Conservation (phyloP, 108 stramenopile genomes). For the Mediolabrus comicus region DNA sequence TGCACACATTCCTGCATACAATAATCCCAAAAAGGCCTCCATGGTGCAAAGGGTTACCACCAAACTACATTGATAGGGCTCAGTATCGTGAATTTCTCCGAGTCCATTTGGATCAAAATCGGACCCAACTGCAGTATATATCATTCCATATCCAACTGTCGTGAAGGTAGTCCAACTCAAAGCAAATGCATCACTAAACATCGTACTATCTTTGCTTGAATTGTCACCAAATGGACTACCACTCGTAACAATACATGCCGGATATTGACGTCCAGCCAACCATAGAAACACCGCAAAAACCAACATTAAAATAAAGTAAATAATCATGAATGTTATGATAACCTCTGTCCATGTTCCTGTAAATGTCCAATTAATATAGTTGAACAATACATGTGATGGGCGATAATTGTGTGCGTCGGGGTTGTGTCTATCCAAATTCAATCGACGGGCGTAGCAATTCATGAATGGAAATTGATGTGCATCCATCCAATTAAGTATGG, state of each 20-base stretch:
- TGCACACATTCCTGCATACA: slow-evolving; percentile 79
- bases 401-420: slow-evolving; percentile 5
- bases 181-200: slow-evolving; percentile 67
- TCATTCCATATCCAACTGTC: slow-evolving; percentile 72
- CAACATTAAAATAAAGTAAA: slow-evolving; percentile 3
- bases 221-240: slow-evolving; percentile 32
- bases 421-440: neutral
- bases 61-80: slow-evolving; percentile 46
- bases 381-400: slow-evolving; percentile 7
- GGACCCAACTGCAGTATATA: slow-evolving; percentile 56
- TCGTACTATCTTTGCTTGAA: neutral
- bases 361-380: slow-evolving; percentile 46
- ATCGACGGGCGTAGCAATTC: neutral
- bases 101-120: slow-evolving; percentile 25
- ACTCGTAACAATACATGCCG: slow-evolving; percentile 25
- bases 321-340: slow-evolving; percentile 21
- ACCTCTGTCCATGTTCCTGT: slow-evolving; percentile 17
- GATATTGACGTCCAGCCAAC: slow-evolving; percentile 8
- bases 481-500: neutral
- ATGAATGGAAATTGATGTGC: neutral
- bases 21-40: slow-evolving; percentile 72
- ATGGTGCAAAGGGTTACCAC: slow-evolving; percentile 66
- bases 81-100: neutral
- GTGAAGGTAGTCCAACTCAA: slow-evolving; percentile 82
- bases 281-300: slow-evolving; percentile 12